Conservation (phyloP, 495 filamentous ascomycete species). For the Aspergillus carlsbadensis region DNA sequence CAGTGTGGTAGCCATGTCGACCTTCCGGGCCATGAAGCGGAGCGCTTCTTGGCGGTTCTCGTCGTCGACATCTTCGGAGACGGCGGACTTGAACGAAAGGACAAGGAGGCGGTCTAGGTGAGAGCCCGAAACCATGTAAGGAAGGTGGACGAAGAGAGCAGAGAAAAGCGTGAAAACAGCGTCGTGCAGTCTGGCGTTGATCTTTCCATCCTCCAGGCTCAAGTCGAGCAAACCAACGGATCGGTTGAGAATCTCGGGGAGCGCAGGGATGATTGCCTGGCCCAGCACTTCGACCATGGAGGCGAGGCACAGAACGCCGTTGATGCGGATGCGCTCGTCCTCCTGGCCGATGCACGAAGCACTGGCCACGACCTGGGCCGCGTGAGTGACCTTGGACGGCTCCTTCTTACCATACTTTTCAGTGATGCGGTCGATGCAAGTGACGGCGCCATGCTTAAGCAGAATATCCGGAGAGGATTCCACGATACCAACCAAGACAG, state of each 20-base stretch:
- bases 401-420: conserved; percentile 92
- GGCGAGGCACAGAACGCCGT: conserved; percentile 83
- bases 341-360: conserved; percentile 69
- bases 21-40: conserved; percentile 65
- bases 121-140: conserved; percentile 76
- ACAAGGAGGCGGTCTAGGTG: conserved; percentile 68
- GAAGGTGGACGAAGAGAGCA: conserved; percentile 74
- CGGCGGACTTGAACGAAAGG: conserved; percentile 69
- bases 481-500: conserved; percentile 71
- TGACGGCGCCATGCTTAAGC: conserved; percentile 77
- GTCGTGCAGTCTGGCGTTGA: conserved; percentile 68
- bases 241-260: conserved; percentile 71
- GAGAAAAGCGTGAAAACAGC: conserved; percentile 76
- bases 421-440: conserved; percentile 84
- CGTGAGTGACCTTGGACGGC: conserved; percentile 57
- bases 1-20: conserved; percentile 68
- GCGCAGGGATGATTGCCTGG: conserved; percentile 76
- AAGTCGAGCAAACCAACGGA: conserved; percentile 65
- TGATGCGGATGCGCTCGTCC: conserved; percentile 69
- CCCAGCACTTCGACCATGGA: conserved; percentile 85
- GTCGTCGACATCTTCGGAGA: conserved; percentile 52
- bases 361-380: conserved; percentile 74
- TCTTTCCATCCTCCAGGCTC: conserved; percentile 52
- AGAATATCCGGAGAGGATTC: conserved; percentile 64
- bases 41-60: conserved; percentile 68